phyloP scores from a whole-genome alignment of 148 eudicot species.

The Silene conica region DNA sequence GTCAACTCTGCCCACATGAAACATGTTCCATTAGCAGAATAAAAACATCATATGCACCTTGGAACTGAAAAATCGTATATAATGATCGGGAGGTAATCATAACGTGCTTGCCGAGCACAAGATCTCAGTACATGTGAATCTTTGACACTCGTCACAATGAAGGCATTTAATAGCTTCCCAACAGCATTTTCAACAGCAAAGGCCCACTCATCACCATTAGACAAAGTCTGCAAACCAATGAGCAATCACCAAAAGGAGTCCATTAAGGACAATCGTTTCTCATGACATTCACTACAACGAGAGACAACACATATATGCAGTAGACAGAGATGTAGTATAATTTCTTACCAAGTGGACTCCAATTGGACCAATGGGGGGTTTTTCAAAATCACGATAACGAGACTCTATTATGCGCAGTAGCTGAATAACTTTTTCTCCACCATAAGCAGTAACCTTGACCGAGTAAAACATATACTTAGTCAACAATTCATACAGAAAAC shows the following conservation, averaged over 20 bases:
- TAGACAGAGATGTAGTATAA: not conserved
- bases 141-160: conserved; percentile 82
- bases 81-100: conserved; percentile 56
- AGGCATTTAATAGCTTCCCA: conserved; percentile 72
- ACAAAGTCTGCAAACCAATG: conserved; percentile 51
- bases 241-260: not conserved
- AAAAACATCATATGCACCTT: conserved; percentile 38
- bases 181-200: conserved; percentile 82
- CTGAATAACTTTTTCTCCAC: conserved; percentile 59
- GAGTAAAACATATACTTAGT: conserved; percentile 6
- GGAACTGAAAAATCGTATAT: conserved; percentile 76
- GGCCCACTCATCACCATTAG: conserved; percentile 68
- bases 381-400: conserved; percentile 52
- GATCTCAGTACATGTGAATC: conserved; percentile 63
- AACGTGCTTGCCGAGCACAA: conserved; percentile 72
- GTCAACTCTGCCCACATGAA: conserved; percentile 2
- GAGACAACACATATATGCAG: not conserved
- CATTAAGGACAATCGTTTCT: not conserved
- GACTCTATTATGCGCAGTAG: conserved; percentile 77
- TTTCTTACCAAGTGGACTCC: conserved; percentile 80
- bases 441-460: conserved; percentile 84
- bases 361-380: conserved; percentile 93
- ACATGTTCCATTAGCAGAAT: not conserved
- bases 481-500: too few relatives aligned
- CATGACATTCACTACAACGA: not conserved